These are phyloP conservation scores for Podila epigama DNA, from an alignment of 192 early-diverging fungal genomes.

Conservation along the genomic window DNA sequence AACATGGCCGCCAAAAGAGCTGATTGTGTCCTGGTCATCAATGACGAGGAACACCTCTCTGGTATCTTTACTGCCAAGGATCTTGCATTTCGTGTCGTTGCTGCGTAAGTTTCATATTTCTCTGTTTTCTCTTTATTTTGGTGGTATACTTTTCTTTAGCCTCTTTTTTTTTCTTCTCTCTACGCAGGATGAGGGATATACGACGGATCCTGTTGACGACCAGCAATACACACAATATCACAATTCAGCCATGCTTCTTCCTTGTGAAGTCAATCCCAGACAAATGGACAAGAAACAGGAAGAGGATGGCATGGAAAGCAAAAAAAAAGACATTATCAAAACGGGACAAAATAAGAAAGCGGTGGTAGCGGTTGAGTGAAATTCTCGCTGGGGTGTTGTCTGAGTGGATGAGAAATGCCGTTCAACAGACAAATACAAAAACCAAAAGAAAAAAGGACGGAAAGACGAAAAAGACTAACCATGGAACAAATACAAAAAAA, in stretches of 20 bases:
- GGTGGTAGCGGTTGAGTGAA: no score
- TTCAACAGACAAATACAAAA: neutral
- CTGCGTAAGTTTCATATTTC: conserved; percentile 33
- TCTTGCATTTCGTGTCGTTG: conserved; percentile 94
- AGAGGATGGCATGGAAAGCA: neutral
- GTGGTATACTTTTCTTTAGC: neutral
- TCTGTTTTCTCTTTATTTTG: neutral
- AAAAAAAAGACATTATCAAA: neutral
- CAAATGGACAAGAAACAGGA: no score
- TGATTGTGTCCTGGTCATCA: conserved; percentile 95
- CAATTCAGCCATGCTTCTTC: no score
- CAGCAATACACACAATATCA: no score
- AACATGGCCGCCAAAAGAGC: conserved; percentile 97
- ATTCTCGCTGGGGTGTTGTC: no score
- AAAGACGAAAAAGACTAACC: neutral
- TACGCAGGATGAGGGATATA: no score
- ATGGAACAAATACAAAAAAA: neutral
- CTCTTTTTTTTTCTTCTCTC: neutral
- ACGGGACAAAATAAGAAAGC: neutral
- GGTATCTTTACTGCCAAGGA: conserved; percentile 99
- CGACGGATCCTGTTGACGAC: no score
- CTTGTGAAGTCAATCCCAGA: no score
- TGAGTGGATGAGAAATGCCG: neutral
- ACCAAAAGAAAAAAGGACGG: neutral
- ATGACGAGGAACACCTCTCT: conserved; percentile 87